A percentile compares a stretch with the other conserved stretches of the same genome.
Conservation (phyloP, 805 yeast genomes). For the Nakazawaea pomicola region DNA sequence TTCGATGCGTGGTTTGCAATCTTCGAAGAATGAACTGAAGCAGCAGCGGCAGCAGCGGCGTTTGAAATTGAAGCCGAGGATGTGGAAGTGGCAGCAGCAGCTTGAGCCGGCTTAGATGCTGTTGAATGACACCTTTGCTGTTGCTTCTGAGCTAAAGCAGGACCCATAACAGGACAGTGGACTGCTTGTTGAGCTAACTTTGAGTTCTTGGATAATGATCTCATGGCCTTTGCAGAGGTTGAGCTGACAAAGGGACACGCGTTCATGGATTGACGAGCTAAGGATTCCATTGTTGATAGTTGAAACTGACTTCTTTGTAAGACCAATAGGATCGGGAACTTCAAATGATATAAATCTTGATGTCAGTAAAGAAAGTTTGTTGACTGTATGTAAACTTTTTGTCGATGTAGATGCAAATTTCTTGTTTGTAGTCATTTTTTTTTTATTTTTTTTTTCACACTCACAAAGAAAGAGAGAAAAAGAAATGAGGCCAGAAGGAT, state of each 20-base stretch:
- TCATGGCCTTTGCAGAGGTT: constrained; percentile 54
- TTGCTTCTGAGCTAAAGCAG: constrained; percentile 51
- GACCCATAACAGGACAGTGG: constrained; percentile 88
- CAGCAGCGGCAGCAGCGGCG: constrained; percentile 9
- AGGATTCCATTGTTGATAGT: constrained; percentile 89
- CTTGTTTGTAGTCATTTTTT: too few species aligned
- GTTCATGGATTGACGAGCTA: constrained; percentile 69
- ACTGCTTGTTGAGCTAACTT: constrained; percentile 54
- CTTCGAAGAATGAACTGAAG: constrained; percentile 12
- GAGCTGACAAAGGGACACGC: constrained; percentile 78
- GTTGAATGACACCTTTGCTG: constrained; percentile 39
- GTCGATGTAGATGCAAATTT: too few species aligned
- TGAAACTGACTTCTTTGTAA: too few species aligned
- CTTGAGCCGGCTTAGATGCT: constrained; percentile 25
- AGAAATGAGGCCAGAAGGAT: too few species aligned
- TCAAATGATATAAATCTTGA: too few species aligned
- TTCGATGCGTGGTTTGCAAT: constrained; percentile 32
- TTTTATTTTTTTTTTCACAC: too few species aligned
- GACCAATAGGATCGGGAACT: too few species aligned
- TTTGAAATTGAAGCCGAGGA: constrained; percentile 9
- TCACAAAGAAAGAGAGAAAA: too few species aligned
- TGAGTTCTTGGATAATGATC: constrained; percentile 43
- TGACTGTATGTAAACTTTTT: too few species aligned
- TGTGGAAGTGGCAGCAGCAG: constrained; percentile 21
- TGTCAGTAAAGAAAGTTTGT: too few species aligned